phyloP scores from a whole-genome alignment of 306 rosid species.

The Gleditsia sinensis region DNA sequence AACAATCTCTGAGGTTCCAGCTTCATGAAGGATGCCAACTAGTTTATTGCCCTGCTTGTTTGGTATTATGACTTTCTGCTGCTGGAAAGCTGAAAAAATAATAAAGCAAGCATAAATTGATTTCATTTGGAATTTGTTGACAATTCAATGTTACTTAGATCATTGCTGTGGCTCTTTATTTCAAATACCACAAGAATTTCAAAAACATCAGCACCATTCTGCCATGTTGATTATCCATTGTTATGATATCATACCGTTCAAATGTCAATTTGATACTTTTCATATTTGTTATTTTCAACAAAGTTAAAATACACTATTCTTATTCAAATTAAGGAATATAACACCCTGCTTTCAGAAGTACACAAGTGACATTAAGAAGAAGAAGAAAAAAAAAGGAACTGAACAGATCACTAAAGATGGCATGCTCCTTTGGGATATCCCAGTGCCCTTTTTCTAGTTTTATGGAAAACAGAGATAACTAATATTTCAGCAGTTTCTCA shows the following conservation, averaged over 20 bases:
- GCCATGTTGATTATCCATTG: not conserved
- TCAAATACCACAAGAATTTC: not conserved
- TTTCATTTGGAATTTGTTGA: constrained; percentile 5
- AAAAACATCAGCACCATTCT: not conserved
- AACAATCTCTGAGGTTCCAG: constrained; percentile 62
- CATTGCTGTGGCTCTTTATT: not conserved
- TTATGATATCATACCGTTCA: not conserved
- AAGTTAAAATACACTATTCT: not conserved
- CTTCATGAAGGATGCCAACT: constrained; percentile 75
- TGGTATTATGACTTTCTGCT: constrained; percentile 50
- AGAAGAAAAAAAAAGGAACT: not conserved
- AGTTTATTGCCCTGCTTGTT: constrained; percentile 66
- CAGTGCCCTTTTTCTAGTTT: not conserved
- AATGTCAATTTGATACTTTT: not conserved
- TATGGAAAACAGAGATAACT: not conserved
- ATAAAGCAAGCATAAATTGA: constrained; percentile 16
- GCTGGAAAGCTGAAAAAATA: constrained; percentile 44
- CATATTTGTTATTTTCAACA: not conserved
- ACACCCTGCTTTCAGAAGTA: not conserved
- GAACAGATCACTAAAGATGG: not conserved
- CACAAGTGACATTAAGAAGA: not conserved
- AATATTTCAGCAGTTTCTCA: not conserved
- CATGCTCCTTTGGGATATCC: not conserved
- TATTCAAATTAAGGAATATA: not conserved
- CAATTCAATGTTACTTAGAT: not conserved